phyloP scores from a whole-genome alignment of 2,329 filamentous ascomycete species.

The Alternaria ventricosa region DNA sequence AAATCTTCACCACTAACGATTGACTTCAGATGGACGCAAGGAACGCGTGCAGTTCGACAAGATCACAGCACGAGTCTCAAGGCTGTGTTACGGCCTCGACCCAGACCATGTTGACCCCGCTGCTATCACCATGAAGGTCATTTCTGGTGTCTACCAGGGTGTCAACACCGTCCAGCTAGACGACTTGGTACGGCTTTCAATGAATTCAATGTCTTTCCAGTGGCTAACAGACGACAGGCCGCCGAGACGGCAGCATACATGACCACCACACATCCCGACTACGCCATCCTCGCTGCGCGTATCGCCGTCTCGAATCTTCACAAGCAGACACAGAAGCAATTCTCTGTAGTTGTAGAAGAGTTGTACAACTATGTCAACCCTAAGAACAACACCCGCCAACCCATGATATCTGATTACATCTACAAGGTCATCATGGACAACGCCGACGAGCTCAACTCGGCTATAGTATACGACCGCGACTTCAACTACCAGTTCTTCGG shows the following conservation, averaged over 20 bases:
- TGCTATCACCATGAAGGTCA: conserved; percentile 98
- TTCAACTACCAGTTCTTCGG: conserved; percentile 99
- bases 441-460: conserved; percentile 96
- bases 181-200: conserved; percentile 75
- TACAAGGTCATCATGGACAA: conserved; percentile 96
- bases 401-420: conserved; percentile 92
- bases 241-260: conserved; percentile 99
- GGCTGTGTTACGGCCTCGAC: conserved; percentile 96
- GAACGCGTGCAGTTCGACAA: conserved; percentile 99
- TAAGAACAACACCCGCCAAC: conserved; percentile 80
- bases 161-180: conserved; percentile 96
- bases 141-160: conserved; percentile 98
- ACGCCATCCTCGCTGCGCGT: conserved; percentile 96
- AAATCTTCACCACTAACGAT: conserved; percentile 35
- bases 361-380: conserved; percentile 97
- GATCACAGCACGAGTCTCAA: conserved; percentile 97
- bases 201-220: conserved; percentile 18
- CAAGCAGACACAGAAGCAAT: conserved; percentile 99
- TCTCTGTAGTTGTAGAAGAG: conserved; percentile 92
- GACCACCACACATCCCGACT: conserved; percentile 99
- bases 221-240: conserved; percentile 64
- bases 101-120: conserved; percentile 95
- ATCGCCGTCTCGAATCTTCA: conserved; percentile 99
- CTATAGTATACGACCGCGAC: conserved; percentile 98
- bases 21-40: conserved; percentile 86